Base-by-base conservation (phyloP, 148 eudicot species). In the Silene uniflora region DNA sequence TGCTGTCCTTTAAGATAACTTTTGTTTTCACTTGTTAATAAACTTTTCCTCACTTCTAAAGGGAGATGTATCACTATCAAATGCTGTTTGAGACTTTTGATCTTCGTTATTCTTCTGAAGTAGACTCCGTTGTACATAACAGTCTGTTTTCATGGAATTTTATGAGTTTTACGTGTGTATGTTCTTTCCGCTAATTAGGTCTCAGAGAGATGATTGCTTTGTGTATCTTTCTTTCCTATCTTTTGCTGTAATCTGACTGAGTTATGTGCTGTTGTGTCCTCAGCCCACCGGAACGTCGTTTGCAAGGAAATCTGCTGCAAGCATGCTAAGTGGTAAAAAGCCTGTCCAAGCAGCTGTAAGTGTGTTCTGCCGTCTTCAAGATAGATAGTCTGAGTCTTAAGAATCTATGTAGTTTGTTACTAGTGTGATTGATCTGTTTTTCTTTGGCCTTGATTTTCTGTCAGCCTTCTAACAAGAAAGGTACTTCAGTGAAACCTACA, bases 301-400 rank as follows among this genome's bases (percentile, higher is more conserved):
- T 78, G 88, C 87, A 29, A 87, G 74, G 69, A 88, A 83, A 83
- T 96, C 99, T 54, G 99, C 99, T 23, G 97, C 97, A 71, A 96
- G 98, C 84, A 91, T 96, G 99, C 88, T 96, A 42, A 96, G 97
- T 81, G 97, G 99, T 62, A 92, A 91, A 86, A 96, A 85, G 79
- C 91, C 93, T 81, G 83, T 84, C 79, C 89, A 79, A 76, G 86
- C 95, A 75, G 88, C 84, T 77, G 93, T 89, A 80, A 87, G 90
- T 86, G 62, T 81, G 18, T 49, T 54, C 24, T 32, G 54, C 70
- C 47, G 75, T 72, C 58, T 19, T 72, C 12, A 7, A 64, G 49
- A 47, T 16, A 80, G 63, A 39, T n/a, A 27, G 10, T 11, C 35
- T 19, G 18, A 59, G 54, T 35, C 22, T 67, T 76, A 8, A 1